Percentiles rank a stretch among this genome's conserved stretches.
phyloP scores from a whole-genome alignment of 345 rosid genomes.

The Euphorbia peplus region DNA sequence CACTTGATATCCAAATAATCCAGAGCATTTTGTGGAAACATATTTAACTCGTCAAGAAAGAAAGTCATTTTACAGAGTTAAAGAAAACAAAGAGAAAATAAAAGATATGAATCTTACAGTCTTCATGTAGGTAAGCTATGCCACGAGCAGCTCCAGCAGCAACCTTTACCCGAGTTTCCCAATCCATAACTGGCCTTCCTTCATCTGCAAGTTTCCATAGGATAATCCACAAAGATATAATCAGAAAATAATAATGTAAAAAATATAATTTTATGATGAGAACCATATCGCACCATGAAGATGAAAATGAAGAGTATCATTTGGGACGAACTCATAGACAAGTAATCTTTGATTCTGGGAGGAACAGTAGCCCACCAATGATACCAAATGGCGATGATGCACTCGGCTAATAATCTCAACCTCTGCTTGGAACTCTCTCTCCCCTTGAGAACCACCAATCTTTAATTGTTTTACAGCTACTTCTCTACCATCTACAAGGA shows the following conservation, averaged over 20 bases:
- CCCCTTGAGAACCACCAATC: constrained; percentile 96
- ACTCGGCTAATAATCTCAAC: constrained; percentile 93
- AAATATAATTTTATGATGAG: constrained; percentile 4
- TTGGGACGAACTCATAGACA: constrained; percentile 81
- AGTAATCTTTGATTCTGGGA: constrained; percentile 81
- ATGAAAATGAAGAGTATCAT: constrained; percentile 86
- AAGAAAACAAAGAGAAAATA: not conserved
- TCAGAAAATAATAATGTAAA: no score
- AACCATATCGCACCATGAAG: constrained; percentile 65
- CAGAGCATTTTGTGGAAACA: not conserved
- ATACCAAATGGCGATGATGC: constrained; percentile 98
- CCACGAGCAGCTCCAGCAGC: constrained; percentile 99
- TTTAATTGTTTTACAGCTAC: constrained; percentile 95
- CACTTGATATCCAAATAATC: not conserved
- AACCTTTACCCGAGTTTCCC: constrained; percentile 75
- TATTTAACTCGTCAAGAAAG: constrained; percentile 1
- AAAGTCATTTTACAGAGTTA: constrained; percentile 7
- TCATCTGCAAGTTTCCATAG: constrained; percentile 42
- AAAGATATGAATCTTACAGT: constrained; percentile 54
- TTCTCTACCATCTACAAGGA: constrained; percentile 72
- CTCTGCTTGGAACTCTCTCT: constrained; percentile 94
- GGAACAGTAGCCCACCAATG: constrained; percentile 92
- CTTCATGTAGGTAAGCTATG: constrained; percentile 96
- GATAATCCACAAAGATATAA: not conserved
- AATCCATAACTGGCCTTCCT: constrained; percentile 77